phyloP scores from a whole-genome alignment of 2,329 filamentous ascomycete species.

The Fusarium goolgardi region DNA sequence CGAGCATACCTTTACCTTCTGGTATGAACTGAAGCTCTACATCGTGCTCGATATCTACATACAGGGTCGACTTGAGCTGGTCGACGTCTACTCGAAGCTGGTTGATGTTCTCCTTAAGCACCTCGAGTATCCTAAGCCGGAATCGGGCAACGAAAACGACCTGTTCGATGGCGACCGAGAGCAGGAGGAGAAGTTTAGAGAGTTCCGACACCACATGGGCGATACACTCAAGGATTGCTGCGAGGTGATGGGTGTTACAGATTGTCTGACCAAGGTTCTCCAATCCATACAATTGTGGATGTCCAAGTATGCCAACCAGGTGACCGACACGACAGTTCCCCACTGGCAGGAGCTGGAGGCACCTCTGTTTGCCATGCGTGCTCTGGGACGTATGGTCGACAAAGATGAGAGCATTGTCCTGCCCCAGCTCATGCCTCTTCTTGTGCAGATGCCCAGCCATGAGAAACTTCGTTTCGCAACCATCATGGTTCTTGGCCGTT shows the following conservation, averaged over 20 bases:
- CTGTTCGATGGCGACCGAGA: conserved; percentile 96
- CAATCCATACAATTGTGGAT: conserved; percentile 90
- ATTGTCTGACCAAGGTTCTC: conserved; percentile 91
- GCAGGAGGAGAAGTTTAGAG: conserved; percentile 94
- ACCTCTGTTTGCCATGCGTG: conserved; percentile 92
- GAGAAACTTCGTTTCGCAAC: conserved; percentile 99
- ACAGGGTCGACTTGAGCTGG: conserved; percentile 78
- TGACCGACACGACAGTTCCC: conserved; percentile 79
- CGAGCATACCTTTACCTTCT: conserved; percentile 94
- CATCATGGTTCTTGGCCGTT: conserved; percentile 95
- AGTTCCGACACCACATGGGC: conserved; percentile 97
- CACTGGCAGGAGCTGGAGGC: conserved; percentile 98
- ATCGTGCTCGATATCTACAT: conserved; percentile 91
- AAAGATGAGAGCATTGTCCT: conserved; percentile 88
- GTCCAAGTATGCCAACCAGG: conserved; percentile 80
- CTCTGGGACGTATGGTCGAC: conserved; percentile 96
- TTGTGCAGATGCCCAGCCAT: conserved; percentile 94
- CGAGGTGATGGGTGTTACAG: conserved; percentile 92
- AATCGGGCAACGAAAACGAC: conserved; percentile 79
- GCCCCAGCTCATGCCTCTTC: conserved; percentile 89
- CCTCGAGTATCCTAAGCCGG: conserved; percentile 84
- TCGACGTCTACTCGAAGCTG: conserved; percentile 86
- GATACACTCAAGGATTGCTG: conserved; percentile 98
- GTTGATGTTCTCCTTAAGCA: conserved; percentile 95
- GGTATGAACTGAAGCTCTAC: conserved; percentile 98